These are phyloP conservation scores for Phlegmacium glaucopus DNA, from an alignment of 768 basidiomycete species.

Conservation along the genomic window DNA sequence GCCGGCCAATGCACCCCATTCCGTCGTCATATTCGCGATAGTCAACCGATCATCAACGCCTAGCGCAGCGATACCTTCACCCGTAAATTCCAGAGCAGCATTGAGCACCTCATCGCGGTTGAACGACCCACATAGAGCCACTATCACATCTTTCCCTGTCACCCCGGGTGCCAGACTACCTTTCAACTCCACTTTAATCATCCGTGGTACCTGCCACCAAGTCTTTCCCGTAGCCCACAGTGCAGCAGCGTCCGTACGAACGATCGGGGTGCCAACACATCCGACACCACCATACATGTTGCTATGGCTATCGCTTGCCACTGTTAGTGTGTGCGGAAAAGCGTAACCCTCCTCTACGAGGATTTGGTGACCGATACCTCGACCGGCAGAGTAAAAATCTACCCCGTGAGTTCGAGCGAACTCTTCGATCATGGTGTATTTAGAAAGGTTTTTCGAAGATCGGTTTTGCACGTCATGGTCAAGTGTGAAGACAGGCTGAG, in stretches of 20 bases:
- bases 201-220: slow-evolving; percentile 99
- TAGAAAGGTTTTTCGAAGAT: slow-evolving; percentile 82
- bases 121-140: slow-evolving; percentile 93
- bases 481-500: slow-evolving; percentile 91
- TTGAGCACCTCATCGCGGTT: slow-evolving; percentile 97
- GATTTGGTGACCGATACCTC: slow-evolving; percentile 97
- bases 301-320: slow-evolving; percentile 94
- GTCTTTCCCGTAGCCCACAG: slow-evolving; percentile 98
- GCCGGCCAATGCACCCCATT: slow-evolving; percentile 97
- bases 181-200: slow-evolving; percentile 90
- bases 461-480: slow-evolving; percentile 99
- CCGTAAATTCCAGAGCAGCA: slow-evolving; percentile 93
- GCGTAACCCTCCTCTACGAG: slow-evolving; percentile 99
- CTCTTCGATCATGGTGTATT: slow-evolving; percentile 88
- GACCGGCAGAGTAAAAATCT: slow-evolving; percentile 96
- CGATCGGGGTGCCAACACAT: slow-evolving; percentile 96
- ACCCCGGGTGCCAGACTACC: slow-evolving; percentile 85
- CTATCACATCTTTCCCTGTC: slow-evolving; percentile 97
- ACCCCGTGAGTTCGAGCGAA: slow-evolving; percentile 84
- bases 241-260: slow-evolving; percentile 91
- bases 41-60: slow-evolving; percentile 91
- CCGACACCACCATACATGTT: slow-evolving; percentile 99
- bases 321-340: slow-evolving; percentile 92
- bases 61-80: slow-evolving; percentile 77
- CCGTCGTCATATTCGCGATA: slow-evolving; percentile 99